A percentile compares a stretch with the other conserved stretches of the same genome.
Conservation (phyloP, 1,139 yeast genomes). For the Yamadazyma pseudoaaseri region DNA sequence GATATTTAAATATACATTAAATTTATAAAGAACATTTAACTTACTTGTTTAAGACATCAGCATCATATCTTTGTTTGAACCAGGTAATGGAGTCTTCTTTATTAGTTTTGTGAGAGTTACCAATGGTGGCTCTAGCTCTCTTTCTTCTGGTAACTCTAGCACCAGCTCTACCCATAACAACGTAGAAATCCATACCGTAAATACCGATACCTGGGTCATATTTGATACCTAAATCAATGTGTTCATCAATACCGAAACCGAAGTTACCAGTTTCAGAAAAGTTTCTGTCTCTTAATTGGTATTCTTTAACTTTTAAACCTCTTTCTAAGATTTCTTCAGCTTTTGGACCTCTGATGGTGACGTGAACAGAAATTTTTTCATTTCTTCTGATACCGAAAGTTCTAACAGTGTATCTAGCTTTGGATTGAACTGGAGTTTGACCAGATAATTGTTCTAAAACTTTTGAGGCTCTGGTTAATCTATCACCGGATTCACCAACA, state of each 20-base stretch:
- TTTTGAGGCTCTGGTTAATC: constrained; percentile 99
- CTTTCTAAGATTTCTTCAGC: constrained; percentile 99
- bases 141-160: constrained; percentile 99
- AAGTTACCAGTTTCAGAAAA: constrained; percentile 99
- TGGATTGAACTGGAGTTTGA: constrained; percentile 99
- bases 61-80: constrained; percentile 99
- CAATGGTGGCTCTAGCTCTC: constrained; percentile 88
- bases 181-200: constrained; percentile 99
- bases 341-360: constrained; percentile 99
- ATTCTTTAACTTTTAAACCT: constrained; percentile 99
- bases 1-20: constrained; percentile 4
- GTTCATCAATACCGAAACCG: constrained; percentile 99
- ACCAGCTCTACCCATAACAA: constrained; percentile 99
- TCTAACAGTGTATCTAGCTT: constrained; percentile 99
- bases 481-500: constrained; percentile 99
- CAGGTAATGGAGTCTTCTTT: constrained; percentile 95
- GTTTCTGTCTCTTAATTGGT: constrained; percentile 91
- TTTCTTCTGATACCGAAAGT: constrained; percentile 99
- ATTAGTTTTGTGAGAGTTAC: constrained; percentile 89
- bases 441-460: constrained; percentile 99
- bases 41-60: constrained; percentile 90
- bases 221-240: constrained; percentile 99
- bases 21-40: constrained; percentile 8
- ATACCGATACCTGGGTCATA: constrained; percentile 99
- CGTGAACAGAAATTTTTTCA: constrained; percentile 99